These are phyloP conservation scores for Crepidotus sp. DNA, from an alignment of 1,284 basidiomycete genomes.

Conservation along the genomic window DNA sequence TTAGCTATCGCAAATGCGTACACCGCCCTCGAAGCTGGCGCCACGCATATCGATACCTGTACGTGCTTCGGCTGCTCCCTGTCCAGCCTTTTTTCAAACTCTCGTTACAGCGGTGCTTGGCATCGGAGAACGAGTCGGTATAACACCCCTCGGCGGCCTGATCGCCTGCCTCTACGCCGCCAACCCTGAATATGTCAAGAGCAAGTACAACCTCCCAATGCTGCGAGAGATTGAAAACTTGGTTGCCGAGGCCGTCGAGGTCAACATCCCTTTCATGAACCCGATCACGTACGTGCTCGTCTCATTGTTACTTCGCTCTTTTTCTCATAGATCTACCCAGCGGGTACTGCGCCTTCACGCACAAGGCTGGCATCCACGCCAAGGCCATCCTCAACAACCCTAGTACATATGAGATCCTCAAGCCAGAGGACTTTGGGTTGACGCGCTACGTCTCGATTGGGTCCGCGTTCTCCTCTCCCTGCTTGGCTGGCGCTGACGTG, in stretches of 20 bases:
- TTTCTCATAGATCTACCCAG: slow-evolving; percentile 29
- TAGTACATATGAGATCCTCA: slow-evolving; percentile 95
- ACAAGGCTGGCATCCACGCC: slow-evolving; percentile 99
- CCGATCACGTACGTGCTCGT: slow-evolving; percentile 62
- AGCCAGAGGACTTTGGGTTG: slow-evolving; percentile 97
- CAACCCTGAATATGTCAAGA: slow-evolving; percentile 97
- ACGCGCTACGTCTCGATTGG: slow-evolving; percentile 98
- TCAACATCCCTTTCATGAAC: slow-evolving; percentile 97
- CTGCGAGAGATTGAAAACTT: slow-evolving; percentile 98
- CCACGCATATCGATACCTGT: slow-evolving; percentile 98
- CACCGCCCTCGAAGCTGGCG: slow-evolving; percentile 96
- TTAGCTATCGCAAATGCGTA: slow-evolving; percentile 97
- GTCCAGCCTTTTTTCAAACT: slow-evolving; percentile 1
- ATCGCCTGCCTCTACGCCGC: slow-evolving; percentile 95
- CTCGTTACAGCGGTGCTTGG: slow-evolving; percentile 68
- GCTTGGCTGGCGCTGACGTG: slow-evolving; percentile 8
- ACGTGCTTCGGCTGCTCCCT: slow-evolving; percentile 23
- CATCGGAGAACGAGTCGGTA: slow-evolving; percentile 98
- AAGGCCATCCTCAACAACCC: slow-evolving; percentile 99
- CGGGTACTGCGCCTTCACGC: slow-evolving; percentile 99
- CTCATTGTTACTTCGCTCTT: slow-evolving; percentile 1
- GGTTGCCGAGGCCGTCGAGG: slow-evolving; percentile 97
- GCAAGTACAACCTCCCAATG: slow-evolving; percentile 98
- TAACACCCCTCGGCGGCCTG: slow-evolving; percentile 95
- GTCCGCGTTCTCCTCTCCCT: slow-evolving; percentile 30